Evolutionary conservation across 306 rosid genomes (phyloP), one percentile per base, ranked within the genome.

Genomic region (Quercus engelmannii): DNA sequence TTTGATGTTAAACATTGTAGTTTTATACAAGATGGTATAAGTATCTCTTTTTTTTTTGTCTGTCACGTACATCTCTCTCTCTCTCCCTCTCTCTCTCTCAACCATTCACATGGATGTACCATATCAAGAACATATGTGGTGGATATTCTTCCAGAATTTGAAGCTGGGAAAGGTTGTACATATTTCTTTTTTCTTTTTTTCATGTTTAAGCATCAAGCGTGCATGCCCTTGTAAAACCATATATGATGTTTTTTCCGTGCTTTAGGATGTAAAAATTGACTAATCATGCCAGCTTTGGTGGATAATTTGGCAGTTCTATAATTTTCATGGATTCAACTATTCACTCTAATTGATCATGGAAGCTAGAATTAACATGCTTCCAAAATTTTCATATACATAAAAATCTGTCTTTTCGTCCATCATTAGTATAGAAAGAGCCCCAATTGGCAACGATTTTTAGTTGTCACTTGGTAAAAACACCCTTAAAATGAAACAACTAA

Each of bases 121-220:
- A 17, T 62, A 55, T 83, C 81, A 75, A 74, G 72, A 79, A 76
- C 33, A 23, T 59, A 59, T 59, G 65, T 23, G 65, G 54, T 59
- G 31, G 9, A 59, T 59, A 59, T 59, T 59, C 65, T 59, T 59
- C 65, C 65, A 23, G 15, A 4, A 23, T 8, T 59, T 59, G 2
- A 9, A 20, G 23, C 12, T 11, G 6, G 5, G 26, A 21, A 49
- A 49, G 1, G 11, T 38, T 38, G 2, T 49, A 49, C 15, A 49
- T 12, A 12, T 11, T 23, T 26, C 26, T n/a, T 26, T 31, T n/a
- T 28, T 28, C 5, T 55, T 5, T 19, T 68, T 17, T 26, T 15
- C 25, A 23, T 77, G 43, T 15, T 9, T 7, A 35, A 11, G 55
- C 55, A 38, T 21, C 38, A 46, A 41, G 59, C 18, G 4, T 59